Conservation (phyloP, 2,329 filamentous ascomycete genomes). For the Arthrobotrys musiformis region DNA sequence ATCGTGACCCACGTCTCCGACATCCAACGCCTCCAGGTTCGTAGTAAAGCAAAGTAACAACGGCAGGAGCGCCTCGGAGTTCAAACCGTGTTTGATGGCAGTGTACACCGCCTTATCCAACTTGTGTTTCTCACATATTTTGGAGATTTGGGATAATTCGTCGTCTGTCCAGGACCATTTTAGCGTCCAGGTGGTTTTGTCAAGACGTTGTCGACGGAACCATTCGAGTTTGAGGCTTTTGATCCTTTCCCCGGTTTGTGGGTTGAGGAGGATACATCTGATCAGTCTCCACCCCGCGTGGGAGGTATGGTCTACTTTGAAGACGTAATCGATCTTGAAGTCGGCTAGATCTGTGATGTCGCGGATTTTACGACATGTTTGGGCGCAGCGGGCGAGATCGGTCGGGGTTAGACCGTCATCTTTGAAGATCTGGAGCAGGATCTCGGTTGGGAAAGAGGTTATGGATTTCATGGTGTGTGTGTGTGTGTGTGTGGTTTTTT, state of each 20-base stretch:
- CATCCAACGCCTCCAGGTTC: conserved; percentile 11
- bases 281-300: conserved; percentile 19
- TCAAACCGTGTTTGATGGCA: background rate
- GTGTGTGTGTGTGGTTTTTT: no score
- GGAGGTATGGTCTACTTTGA: conserved; percentile 14
- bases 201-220: conserved; percentile 5
- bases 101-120: background rate
- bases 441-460: conserved; percentile 4
- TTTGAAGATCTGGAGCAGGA: conserved; percentile 12
- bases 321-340: background rate
- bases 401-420: background rate
- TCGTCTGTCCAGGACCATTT: conserved; percentile 12
- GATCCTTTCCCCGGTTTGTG: background rate
- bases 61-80: conserved; percentile 30
- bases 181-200: background rate
- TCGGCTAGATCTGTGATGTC: background rate
- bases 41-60: conserved; percentile 8
- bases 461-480: background rate
- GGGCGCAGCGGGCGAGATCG: conserved; percentile 2
- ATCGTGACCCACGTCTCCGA: conserved; percentile 8
- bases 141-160: background rate
- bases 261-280: background rate
- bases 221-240: background rate
- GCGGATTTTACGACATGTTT: background rate
- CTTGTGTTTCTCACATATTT: background rate